Conservation (phyloP, 2,329 filamentous ascomycete genomes). For the Calonectria hongkongensis region DNA sequence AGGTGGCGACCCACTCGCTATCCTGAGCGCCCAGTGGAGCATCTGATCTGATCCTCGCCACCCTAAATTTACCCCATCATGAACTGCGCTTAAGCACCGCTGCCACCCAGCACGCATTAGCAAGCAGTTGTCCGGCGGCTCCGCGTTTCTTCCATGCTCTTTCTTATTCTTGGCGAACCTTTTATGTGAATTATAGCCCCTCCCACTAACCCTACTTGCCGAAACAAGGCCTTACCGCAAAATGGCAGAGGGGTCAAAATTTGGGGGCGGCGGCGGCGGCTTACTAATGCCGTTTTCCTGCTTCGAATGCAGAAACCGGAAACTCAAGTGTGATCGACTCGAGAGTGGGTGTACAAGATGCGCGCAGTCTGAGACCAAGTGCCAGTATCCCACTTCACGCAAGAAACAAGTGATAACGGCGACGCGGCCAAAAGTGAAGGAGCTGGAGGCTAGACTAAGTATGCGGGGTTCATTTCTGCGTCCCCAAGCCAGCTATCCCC, state of each 20-base stretch:
- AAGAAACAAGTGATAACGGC: conserved; percentile 50
- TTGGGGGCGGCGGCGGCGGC: conserved; percentile 15
- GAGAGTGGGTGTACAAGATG: conserved; percentile 54
- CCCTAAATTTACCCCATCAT: neutral
- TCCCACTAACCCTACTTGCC: neutral
- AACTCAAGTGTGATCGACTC: conserved; percentile 56
- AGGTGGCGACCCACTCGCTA: conserved; percentile 1
- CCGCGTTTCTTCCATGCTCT: neutral
- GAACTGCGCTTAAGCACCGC: neutral
- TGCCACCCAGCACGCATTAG: conserved; percentile 13
- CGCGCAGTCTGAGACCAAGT: conserved; percentile 44
- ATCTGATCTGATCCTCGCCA: conserved; percentile 24
- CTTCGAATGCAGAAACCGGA: conserved; percentile 53
- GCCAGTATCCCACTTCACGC: conserved; percentile 54
- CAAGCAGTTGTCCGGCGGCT: neutral
- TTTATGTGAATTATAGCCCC: neutral
- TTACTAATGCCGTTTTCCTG: conserved; percentile 53
- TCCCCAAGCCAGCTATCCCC: neutral
- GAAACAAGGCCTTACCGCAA: neutral
- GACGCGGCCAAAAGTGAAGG: conserved; percentile 54
- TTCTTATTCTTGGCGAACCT: neutral
- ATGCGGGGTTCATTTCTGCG: neutral
- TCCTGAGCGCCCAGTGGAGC: conserved; percentile 13
- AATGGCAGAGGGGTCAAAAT: conserved; percentile 41
- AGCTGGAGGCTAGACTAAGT: conserved; percentile 54